phyloP scores from a whole-genome alignment of 2,329 filamentous ascomycete genomes.

The Aspergillus proliferans region DNA sequence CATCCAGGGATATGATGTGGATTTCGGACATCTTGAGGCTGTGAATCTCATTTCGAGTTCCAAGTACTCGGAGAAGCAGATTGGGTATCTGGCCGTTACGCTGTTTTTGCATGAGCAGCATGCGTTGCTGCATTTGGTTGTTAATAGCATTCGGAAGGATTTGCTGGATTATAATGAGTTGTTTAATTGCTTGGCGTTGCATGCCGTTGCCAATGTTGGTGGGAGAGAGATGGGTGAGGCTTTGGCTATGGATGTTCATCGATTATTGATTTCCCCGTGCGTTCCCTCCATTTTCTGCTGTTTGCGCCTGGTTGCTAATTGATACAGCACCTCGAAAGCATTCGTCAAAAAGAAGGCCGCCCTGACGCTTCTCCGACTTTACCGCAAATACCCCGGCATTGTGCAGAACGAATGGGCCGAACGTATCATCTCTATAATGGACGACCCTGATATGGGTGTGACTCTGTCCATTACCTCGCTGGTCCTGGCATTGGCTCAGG shows the following conservation, averaged over 20 bases:
- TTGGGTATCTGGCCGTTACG: constrained; percentile 95
- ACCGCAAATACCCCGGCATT: constrained; percentile 89
- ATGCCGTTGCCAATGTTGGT: constrained; percentile 97
- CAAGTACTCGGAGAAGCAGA: constrained; percentile 99
- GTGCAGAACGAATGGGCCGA: constrained; percentile 97
- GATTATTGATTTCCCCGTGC: constrained; percentile 88
- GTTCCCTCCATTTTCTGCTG: constrained; percentile 28
- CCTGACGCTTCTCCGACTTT: constrained; percentile 82
- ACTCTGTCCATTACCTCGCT: constrained; percentile 92
- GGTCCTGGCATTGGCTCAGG: constrained; percentile 89
- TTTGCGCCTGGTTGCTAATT: constrained; percentile 19
- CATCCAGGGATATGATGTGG: constrained; percentile 97
- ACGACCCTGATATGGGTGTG: constrained; percentile 89
- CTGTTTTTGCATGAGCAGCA: constrained; percentile 96
- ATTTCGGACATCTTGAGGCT: constrained; percentile 96
- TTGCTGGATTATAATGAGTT: constrained; percentile 91
- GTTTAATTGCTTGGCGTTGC: constrained; percentile 92
- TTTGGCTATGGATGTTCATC: constrained; percentile 82
- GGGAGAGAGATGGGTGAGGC: constrained; percentile 96
- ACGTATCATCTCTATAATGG: constrained; percentile 97
- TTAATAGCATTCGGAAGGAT: constrained; percentile 98
- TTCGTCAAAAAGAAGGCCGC: constrained; percentile 99
- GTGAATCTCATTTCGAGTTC: constrained; percentile 94
- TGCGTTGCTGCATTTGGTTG: constrained; percentile 88
- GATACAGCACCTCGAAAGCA: constrained; percentile 70